Conservation (phyloP, 768 basidiomycete genomes). For the Suillus weaverae region DNA sequence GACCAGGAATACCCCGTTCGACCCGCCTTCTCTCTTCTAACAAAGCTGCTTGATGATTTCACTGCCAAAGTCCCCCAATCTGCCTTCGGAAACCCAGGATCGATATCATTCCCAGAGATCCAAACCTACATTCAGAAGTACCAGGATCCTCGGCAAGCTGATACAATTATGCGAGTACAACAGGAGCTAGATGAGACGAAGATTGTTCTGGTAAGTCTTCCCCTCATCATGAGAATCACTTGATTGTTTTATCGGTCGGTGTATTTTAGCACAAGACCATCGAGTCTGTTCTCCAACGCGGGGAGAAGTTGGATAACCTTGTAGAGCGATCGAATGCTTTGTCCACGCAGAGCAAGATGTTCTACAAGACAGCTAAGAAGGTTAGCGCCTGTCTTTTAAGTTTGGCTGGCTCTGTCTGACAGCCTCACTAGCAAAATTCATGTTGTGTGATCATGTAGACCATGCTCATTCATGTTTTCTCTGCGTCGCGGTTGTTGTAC, state of each 20-base stretch:
- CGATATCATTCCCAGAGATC: conserved; percentile 78
- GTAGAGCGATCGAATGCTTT: conserved; percentile 91
- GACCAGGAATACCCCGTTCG: conserved; percentile 97
- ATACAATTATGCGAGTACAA: conserved; percentile 98
- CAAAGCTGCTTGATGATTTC: conserved; percentile 93
- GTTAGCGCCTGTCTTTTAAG: conserved; percentile 40
- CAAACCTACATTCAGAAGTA: conserved; percentile 84
- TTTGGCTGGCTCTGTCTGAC: conserved; percentile 14
- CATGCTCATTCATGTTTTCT: conserved; percentile 13
- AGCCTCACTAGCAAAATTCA: conserved; percentile 78
- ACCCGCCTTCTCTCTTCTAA: conserved; percentile 92
- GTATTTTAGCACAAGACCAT: conserved; percentile 92
- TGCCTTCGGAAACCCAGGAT: conserved; percentile 59
- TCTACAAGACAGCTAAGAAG: conserved; percentile 99
- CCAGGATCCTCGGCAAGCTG: conserved; percentile 95
- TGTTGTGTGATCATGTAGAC: conserved; percentile 87
- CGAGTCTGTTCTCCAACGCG: conserved; percentile 92
- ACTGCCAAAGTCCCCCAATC: conserved; percentile 74
- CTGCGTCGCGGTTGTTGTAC: conserved; percentile 4
- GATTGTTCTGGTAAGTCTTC: conserved; percentile 81
- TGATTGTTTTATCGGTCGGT: conserved; percentile 3
- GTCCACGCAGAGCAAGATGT: conserved; percentile 93
- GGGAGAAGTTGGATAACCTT: conserved; percentile 94
- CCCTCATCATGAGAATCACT: neutral
- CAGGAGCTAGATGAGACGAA: conserved; percentile 99